Conservation (phyloP, 2,329 filamentous ascomycete genomes). For the Allantophomopsis lycopodina region DNA sequence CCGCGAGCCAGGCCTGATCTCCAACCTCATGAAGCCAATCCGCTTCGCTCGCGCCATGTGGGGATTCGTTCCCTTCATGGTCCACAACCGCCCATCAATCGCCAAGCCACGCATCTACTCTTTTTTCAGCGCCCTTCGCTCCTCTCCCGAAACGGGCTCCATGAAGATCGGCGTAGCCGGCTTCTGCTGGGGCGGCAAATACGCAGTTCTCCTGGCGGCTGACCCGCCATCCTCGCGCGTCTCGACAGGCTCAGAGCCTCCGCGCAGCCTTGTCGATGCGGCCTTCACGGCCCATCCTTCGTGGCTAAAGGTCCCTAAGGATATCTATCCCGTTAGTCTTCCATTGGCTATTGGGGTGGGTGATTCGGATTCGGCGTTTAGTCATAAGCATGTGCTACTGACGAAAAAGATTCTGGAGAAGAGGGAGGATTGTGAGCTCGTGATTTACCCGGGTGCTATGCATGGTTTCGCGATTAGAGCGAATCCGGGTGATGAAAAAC, state of each 20-base stretch:
- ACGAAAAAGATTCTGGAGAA: constrained; percentile 15
- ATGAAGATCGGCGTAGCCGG: constrained; percentile 37
- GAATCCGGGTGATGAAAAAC: constrained; percentile 18
- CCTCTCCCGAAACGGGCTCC: constrained; percentile 11
- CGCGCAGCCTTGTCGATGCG: constrained; percentile 28
- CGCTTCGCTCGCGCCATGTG: constrained; percentile 33
- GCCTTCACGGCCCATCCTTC: constrained; percentile 40
- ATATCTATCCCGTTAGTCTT: constrained; percentile 25
- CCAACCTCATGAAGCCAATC: constrained; percentile 8
- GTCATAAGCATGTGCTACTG: constrained; percentile 9
- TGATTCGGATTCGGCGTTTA: constrained; percentile 27
- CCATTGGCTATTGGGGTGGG: constrained; percentile 33
- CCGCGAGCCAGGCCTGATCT: background rate
- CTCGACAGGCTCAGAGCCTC: constrained; percentile 6
- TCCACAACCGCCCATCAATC: constrained; percentile 13
- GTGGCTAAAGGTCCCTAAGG: constrained; percentile 28
- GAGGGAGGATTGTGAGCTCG: constrained; percentile 16
- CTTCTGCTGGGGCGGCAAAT: constrained; percentile 51
- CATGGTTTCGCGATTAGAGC: constrained; percentile 26
- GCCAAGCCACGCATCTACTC: constrained; percentile 20
- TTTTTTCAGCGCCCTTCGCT: constrained; percentile 23
- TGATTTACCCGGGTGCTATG: constrained; percentile 22
- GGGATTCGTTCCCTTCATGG: constrained; percentile 18
- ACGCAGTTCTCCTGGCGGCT: constrained; percentile 32
- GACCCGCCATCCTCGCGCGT: constrained; percentile 16